Base-by-base conservation (phyloP, 2,329 filamentous ascomycete genomes). In the Remersonia thermophila region DNA sequence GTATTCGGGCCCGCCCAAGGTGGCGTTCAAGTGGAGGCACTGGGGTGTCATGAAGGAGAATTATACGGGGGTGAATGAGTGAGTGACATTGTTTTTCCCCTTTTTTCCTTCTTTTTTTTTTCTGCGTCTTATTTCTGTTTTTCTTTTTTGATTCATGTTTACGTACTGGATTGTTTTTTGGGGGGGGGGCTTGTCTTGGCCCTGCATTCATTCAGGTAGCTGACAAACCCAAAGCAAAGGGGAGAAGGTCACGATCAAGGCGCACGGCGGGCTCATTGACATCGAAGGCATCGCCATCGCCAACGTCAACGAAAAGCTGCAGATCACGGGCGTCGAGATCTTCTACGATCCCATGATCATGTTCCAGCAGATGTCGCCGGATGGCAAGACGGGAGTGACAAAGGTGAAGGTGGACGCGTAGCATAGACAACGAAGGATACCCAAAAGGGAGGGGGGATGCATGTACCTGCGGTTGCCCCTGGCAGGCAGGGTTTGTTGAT, bases 21-120 rank as follows among this genome's bases (percentile, higher is more conserved):
- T 80, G 26, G 62, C 65, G 2, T 79, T 80, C 53, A 65, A 70
- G 46, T 81, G 77, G 77, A 61, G 77, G 4, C 77, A 81, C 52
- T 81, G 77, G 77, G 77, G 76, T 0, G 55, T 59, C 4, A 80
- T 81, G 70, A 71, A 71, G 58, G 71, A 69, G 42, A 76, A 80
- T 49, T 81, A 81, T 51, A 67, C 73, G 1, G 75, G 73, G 2
- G 63, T 71, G 37, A 77, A 80, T 44, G 63, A 73, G 74, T 78
- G 53, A 46, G 16, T 32, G 11, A 7, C 23, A 26, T 26, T 26
- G 23, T 11, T 26, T 26, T 11, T 26, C 7, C 23, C 23, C 23
- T 26, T 26, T 7, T 69, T 63, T 3, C 16, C 28, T 5, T 29
- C n/a, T 9, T 30, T 4, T 4, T 5, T 26, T 9, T 14, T 25